Conservation (phyloP, 805 yeast genomes). For the Starmerella bombi region DNA sequence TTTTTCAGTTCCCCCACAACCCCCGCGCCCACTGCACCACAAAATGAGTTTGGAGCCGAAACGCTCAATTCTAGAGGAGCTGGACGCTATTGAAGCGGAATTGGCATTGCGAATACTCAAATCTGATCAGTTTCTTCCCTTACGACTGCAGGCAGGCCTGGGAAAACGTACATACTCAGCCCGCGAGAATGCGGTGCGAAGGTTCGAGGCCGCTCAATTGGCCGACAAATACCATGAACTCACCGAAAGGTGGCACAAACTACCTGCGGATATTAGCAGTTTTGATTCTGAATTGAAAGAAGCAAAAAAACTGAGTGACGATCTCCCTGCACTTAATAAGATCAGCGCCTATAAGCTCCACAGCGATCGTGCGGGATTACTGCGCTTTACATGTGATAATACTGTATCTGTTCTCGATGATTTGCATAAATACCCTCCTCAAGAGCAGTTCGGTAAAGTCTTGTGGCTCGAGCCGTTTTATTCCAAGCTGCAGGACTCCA, state of each 20-base stretch:
- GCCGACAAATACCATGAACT: slow-evolving; percentile 1
- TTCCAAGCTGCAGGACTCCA: not conserved
- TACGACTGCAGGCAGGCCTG: not conserved
- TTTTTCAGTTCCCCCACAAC: not conserved
- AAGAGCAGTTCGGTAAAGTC: slow-evolving; percentile 40
- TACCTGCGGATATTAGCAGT: not conserved
- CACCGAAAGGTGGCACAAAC: not conserved
- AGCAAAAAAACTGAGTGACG: slow-evolving; percentile 7
- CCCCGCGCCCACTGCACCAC: no score
- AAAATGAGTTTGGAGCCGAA: slow-evolving; percentile 22
- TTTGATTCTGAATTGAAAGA: slow-evolving; percentile 6
- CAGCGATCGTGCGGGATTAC: slow-evolving; percentile 7
- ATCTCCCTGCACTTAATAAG: slow-evolving; percentile 1
- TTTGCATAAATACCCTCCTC: slow-evolving; percentile 43
- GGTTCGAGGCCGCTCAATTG: slow-evolving; percentile 11
- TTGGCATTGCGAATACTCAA: slow-evolving; percentile 42
- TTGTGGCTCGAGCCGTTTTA: slow-evolving; percentile 29
- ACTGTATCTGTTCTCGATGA: slow-evolving; percentile 34
- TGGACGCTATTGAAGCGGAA: slow-evolving; percentile 59
- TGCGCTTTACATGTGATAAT: slow-evolving; percentile 36
- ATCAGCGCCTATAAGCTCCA: not conserved
- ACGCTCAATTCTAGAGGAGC: slow-evolving; percentile 32
- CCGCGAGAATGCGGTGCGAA: slow-evolving; percentile 12
- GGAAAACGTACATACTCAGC: slow-evolving; percentile 7
- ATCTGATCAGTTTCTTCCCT: slow-evolving; percentile 14